Conservation (phyloP, 441 rosid genomes). For the Pelargonium exstipulatum region DNA sequence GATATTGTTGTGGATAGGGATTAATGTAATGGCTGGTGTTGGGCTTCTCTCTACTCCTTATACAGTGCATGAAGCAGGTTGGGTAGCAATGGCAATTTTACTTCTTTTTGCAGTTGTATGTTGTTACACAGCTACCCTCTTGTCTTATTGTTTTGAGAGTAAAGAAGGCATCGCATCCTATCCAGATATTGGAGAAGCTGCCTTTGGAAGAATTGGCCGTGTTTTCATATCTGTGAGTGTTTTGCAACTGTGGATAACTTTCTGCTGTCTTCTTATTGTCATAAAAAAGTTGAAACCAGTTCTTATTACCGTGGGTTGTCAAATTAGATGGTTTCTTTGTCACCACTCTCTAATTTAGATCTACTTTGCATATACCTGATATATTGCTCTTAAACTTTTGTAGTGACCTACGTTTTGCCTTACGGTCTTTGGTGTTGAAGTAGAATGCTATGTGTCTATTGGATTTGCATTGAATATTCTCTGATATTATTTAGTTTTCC, state of each 20-base stretch:
- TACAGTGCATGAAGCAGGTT: conserved; percentile 49
- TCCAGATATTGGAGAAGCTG: conserved; percentile 90
- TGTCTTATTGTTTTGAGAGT: conserved; percentile 77
- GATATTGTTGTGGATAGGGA: conserved; percentile 34
- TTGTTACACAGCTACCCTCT: conserved; percentile 81
- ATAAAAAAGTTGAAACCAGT: neutral
- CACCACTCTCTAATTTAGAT: neutral
- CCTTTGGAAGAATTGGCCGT: conserved; percentile 83
- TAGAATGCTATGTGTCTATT: neutral
- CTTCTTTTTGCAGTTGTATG: conserved; percentile 48
- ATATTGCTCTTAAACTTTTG: neutral
- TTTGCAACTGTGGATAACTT: neutral
- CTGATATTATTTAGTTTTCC: neutral
- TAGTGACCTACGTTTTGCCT: neutral
- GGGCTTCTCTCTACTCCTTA: conserved; percentile 82
- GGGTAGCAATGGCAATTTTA: conserved; percentile 69
- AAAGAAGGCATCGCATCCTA: conserved; percentile 57
- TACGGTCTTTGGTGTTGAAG: neutral
- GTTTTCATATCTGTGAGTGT: conserved; percentile 62
- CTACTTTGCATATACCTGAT: neutral
- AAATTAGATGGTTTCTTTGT: neutral
- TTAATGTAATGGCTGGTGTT: conserved; percentile 84
- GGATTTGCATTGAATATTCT: neutral
- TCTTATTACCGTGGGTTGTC: neutral
- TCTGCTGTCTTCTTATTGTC: neutral